Evolutionary conservation across 495 filamentous ascomycete species (phyloP), one percentile per base, ranked within the genome.

Genomic region (Aspergillus baeticus): DNA sequence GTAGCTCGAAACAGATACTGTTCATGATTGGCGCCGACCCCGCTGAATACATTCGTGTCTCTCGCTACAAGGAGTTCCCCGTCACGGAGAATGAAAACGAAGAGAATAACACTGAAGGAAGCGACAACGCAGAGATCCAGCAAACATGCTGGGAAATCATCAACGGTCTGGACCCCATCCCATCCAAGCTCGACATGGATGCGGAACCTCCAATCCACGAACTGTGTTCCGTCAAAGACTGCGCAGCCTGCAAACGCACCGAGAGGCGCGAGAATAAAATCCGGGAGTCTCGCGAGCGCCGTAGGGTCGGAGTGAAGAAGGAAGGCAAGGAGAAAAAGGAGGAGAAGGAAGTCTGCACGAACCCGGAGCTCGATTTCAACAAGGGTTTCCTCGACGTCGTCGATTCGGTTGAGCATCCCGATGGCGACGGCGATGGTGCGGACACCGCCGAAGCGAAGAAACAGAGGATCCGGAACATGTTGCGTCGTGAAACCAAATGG

Each of bases 1-100:
- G 3, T 14, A 23, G 43, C 5, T 10, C 34, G 17, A 10, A 17
- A 5, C 37, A 55, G 1, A n/a, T 53, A 7, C 22, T 59, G 10
- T 59, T 56, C 43, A 62, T 62, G 60, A 15, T 38, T 0, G 33
- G 6, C 2, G 48, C 57, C 0, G 11, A 20, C 11, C 34, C 43
- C 14, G 13, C 35, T 10, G 53, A 54, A 35, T 63, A 63, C 35
- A 35, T 63, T 13, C 48, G 57, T 11, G 23, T 63, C 17, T 6
- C 2, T 11, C 38, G 46, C n/a, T 57, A 63, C 49, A 22, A 21
- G 17, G 39, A 43, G 13, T 13, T 20, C 10, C 23, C 29, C 17
- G 17, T 15, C 17, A 20, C 35, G 22, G 45, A 34, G 22, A 17
- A n/a, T 13, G 45, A 33, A 31, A 20, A n/a, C 3, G 26, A 3